Percentiles rank a stretch among this genome's conserved stretches.
Conservation (phyloP, 192 early-diverging fungal genomes). For the Gaertneriomyces sp. region DNA sequence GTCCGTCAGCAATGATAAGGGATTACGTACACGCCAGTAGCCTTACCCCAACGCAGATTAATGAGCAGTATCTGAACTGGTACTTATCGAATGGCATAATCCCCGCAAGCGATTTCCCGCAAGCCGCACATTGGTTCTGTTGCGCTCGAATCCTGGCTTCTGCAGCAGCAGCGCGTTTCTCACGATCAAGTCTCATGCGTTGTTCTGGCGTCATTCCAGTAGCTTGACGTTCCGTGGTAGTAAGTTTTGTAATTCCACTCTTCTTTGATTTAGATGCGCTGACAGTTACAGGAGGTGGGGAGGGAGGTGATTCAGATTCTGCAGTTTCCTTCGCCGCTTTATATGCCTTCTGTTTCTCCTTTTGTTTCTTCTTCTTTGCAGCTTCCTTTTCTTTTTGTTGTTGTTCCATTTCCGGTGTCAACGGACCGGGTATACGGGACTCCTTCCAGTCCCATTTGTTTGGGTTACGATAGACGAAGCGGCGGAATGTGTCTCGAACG, state of each 20-base stretch:
- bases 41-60: conserved; percentile 41
- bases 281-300: background rate
- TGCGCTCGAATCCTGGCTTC: conserved; percentile 58
- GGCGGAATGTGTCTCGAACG: conserved; percentile 68
- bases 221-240: conserved; percentile 37
- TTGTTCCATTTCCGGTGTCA: conserved; percentile 69
- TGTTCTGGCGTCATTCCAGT: conserved; percentile 67
- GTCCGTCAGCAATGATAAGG: background rate
- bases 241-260: conserved; percentile 26
- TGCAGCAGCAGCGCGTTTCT: conserved; percentile 70
- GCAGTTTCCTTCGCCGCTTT: conserved; percentile 27
- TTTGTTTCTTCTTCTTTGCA: conserved; percentile 60
- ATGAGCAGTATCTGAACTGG: conserved; percentile 53
- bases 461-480: conserved; percentile 58
- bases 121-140: conserved; percentile 57
- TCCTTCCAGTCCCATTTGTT: conserved; percentile 65
- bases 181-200: conserved; percentile 68
- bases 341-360: conserved; percentile 43
- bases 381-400: conserved; percentile 65
- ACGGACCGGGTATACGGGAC: conserved; percentile 67
- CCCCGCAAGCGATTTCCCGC: conserved; percentile 56
- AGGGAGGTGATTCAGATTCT: conserved; percentile 10
- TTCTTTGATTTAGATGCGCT: conserved; percentile 1
- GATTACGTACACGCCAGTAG: background rate
- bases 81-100: conserved; percentile 72